Base-by-base conservation (phyloP, 2,329 filamentous ascomycete species). In the Paracoccidioides lutzii region DNA sequence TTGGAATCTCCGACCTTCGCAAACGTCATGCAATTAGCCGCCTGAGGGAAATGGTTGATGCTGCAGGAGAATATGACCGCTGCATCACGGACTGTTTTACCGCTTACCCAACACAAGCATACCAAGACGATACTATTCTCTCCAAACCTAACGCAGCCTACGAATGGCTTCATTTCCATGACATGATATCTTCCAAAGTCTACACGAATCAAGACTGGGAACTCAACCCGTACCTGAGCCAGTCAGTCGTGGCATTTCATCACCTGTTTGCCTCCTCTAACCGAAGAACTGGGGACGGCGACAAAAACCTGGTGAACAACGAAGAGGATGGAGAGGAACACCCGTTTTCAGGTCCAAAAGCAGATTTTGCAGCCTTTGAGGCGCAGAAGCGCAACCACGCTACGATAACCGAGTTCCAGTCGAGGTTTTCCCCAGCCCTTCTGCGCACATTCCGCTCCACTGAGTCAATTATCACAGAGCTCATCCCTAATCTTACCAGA, bases 101-200 rank as follows among this genome's bases (percentile, higher is more conserved):
- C 28, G 81, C 87, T 61, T 98, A 95, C 68, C 90, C 91, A 0
- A 83, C 82, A 44, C 87, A 90, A 63, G 84, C 90, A 22, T 98
- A 87, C 71, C 94, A 96, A 73, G 93, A 98, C 68, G 93, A 98
- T 69, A 86, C 84, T 0, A 85, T 88, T 62, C 82, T 98, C 37
- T 87, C 84, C 38, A 98, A 98, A 67, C 94, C 94, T 0, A 83
- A 85, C 61, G 75, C 80, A 0, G 88, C 88, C 0, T 95, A 95
- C 69, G 91, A 96, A 65, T 98, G 93, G 93, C 80, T 98, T 55
- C 78, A 94, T 69, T 97, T 98, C 71, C 88, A 96, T 70, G 93
- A 97, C 64, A 76, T 77, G 0, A 83, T 95, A 59, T 89, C 88
- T 30, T 83, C 84, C 0, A 82, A 84, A 42, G 79, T 97, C 1